Evolutionary conservation across 805 yeast species (phyloP), one percentile per base, ranked within the genome.

Genomic region (Wickerhamiella bombiphila): DNA sequence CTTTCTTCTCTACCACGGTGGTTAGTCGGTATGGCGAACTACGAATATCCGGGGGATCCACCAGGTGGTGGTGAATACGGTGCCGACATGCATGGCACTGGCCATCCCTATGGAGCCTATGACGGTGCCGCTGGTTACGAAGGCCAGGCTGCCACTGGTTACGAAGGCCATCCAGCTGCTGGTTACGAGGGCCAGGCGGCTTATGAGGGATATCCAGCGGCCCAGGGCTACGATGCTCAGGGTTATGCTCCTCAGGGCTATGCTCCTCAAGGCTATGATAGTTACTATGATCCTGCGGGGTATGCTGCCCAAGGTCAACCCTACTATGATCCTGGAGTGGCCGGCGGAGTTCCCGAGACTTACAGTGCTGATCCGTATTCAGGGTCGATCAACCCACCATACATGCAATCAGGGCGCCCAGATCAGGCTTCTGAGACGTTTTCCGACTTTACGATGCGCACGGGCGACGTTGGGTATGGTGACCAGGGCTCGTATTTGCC

Each of bases 381-480:
- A 25, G 35, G 33, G 29, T 16, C 29, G 34, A 15, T 22, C 28
- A 5, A 15, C 24, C 30, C 30, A 30, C 31, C 22, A 16, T 32
- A 26, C 9, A 24, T 31, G 32, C 30, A 28, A 17, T 14, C 30
- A 5, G 18, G 22, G 5, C 33, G 33, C 33, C 35, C 22, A 9
- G 63, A 56, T 44, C 58, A 50, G 36, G 61, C 55, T 35, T 50
- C 58, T 15, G 66, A 61, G 47, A 57, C 64, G 4, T 61, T 60
- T 40, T 45, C 57, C 34, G 67, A 63, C 50, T 61, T 61, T 50
- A 61, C 67, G 30, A 60, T 58, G 62, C 54, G 65, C 18, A 59
- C 65, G 26, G 62, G 60, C 45, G 56, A 54, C 49, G 63, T 57
- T 41, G 58, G 59, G 49, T 59, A 60, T 46, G 20, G 22, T 16